Evolutionary conservation across 2,329 filamentous ascomycete species (phyloP).

Genomic region (Lithohypha guttulata): DNA sequence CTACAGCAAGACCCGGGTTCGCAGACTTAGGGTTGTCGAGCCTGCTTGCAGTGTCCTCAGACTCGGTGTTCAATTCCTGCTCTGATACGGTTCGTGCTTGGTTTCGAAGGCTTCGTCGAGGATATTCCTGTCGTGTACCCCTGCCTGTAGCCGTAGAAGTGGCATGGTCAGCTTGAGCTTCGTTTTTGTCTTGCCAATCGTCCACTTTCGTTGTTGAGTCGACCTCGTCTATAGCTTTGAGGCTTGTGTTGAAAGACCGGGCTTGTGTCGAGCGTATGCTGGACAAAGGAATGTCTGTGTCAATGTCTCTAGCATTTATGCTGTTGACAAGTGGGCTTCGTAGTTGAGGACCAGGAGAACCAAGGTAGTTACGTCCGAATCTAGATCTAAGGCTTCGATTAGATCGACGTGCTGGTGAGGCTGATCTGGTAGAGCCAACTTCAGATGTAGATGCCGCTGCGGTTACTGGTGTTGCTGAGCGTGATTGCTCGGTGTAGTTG

Average conservation of each 20-base stretch:
- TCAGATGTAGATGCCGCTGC: neutral
- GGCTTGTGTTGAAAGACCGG: conserved; percentile 1
- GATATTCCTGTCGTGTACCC: too few species aligned
- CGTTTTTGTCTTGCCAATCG: neutral
- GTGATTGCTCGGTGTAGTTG: too few species aligned
- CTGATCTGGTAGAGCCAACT: neutral
- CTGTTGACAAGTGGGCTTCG: conserved; percentile 5
- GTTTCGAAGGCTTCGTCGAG: too few species aligned
- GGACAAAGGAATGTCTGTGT: neutral
- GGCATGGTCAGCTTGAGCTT: conserved; percentile 1
- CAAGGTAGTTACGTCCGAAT: neutral
- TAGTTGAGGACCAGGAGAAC: neutral
- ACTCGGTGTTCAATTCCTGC: too few species aligned
- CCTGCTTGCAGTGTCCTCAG: too few species aligned
- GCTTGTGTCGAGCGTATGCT: neutral
- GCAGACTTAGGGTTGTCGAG: too few species aligned
- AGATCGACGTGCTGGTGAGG: neutral
- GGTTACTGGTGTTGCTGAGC: neutral
- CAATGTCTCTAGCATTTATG: conserved; percentile 5
- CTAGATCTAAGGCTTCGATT: conserved; percentile 1
- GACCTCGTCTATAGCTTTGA: conserved; percentile 1
- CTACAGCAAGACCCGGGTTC: too few species aligned
- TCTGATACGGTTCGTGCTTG: too few species aligned
- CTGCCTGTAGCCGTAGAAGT: neutral
- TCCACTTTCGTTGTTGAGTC: conserved; percentile 7